These are phyloP conservation scores for Talaromyces atroroseus DNA, from an alignment of 2,329 filamentous ascomycete genomes.

Conservation along the genomic window DNA sequence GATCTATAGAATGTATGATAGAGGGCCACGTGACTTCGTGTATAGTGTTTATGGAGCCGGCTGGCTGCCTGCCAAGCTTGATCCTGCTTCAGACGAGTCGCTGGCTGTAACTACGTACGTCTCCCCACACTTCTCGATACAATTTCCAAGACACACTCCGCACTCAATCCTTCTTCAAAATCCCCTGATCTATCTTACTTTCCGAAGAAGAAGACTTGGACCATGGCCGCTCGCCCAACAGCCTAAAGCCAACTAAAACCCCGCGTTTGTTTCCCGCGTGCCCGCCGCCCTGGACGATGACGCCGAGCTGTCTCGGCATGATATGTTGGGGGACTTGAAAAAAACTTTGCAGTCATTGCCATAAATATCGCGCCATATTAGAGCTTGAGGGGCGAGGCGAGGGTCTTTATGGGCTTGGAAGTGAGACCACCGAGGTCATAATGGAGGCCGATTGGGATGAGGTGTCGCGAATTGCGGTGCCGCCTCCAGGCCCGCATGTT, in stretches of 20 bases:
- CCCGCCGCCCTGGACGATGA: constrained; percentile 9
- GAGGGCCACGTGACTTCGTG: background rate
- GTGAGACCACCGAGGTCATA: constrained; percentile 15
- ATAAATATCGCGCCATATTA: background rate
- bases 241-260: background rate
- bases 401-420: constrained; percentile 2
- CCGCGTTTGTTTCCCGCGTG: constrained; percentile 11
- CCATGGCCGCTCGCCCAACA: constrained; percentile 9
- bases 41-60: background rate
- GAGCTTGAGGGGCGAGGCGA: background rate
- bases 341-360: background rate
- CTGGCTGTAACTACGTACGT: background rate
- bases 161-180: background rate
- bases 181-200: background rate
- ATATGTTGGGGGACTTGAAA: background rate
- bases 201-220: background rate
- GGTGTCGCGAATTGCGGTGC: constrained; percentile 76
- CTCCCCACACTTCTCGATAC: background rate
- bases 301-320: constrained; percentile 9
- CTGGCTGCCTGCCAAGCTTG: constrained; percentile 8
- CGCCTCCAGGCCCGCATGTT: constrained; percentile 66
- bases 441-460: constrained; percentile 52
- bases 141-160: background rate
- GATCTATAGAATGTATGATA: background rate
- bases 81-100: background rate